Evolutionary conservation across 305 asterid species (phyloP).

Genomic region (Rubia peregrina): DNA sequence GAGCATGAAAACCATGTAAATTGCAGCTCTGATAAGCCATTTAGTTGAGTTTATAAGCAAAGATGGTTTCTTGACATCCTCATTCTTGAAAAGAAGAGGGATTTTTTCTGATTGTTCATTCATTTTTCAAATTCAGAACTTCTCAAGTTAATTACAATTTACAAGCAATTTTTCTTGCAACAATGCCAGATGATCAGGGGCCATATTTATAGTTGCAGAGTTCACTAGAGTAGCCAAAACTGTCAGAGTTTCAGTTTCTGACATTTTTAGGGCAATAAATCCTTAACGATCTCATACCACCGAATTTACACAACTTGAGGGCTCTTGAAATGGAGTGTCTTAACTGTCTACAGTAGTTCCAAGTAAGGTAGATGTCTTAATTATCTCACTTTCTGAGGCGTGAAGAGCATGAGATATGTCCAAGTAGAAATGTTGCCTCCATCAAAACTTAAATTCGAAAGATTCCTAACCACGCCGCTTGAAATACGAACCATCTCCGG

Average conservation of each 20-base stretch:
- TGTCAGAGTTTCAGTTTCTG: background rate
- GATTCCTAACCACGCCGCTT: no score
- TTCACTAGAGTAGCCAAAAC: background rate
- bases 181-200: background rate
- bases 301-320: background rate
- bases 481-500: no score
- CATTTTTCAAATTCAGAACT: constrained; percentile 27
- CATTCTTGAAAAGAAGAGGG: constrained; percentile 42
- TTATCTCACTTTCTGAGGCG: no score
- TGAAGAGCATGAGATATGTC: no score
- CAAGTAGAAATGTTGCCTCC: no score
- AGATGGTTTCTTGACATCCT: constrained; percentile 24
- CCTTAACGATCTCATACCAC: background rate
- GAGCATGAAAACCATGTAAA: constrained; percentile 47
- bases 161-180: background rate
- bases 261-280: background rate
- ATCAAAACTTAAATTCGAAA: no score
- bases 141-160: background rate
- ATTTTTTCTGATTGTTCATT: constrained; percentile 33
- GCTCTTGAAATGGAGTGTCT: background rate
- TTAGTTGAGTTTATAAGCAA: constrained; percentile 31
- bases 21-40: constrained; percentile 38
- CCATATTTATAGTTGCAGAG: background rate
- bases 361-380: no score
- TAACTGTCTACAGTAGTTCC: no score